Evolutionary conservation across 2,329 filamentous ascomycete genomes (phyloP).

Genomic region (Phialophora tarda): DNA sequence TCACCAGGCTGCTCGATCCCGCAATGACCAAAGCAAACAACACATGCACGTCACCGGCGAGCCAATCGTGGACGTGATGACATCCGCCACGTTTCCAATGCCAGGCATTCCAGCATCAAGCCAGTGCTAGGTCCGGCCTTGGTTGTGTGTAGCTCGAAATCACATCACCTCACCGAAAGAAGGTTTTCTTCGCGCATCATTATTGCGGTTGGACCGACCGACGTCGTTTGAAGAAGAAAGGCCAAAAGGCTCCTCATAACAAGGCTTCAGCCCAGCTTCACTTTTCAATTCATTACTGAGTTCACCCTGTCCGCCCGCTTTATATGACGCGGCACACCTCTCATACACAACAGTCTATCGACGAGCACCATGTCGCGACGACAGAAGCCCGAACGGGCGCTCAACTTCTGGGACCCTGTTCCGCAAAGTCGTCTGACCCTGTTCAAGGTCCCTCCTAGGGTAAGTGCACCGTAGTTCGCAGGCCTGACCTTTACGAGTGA

Average conservation of each 20-base stretch:
- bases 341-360: not conserved
- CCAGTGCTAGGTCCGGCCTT: slow-evolving; percentile 6
- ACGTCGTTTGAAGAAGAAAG: not conserved
- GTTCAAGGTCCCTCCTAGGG: slow-evolving; percentile 25
- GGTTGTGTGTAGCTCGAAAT: slow-evolving; percentile 6
- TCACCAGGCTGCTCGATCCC: not conserved
- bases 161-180: not conserved
- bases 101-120: slow-evolving; percentile 16
- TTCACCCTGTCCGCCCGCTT: not conserved
- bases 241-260: not conserved
- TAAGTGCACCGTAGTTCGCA: slow-evolving; percentile 7
- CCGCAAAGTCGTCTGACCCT: slow-evolving; percentile 15
- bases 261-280: not conserved
- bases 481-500: not conserved
- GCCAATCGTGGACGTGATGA: slow-evolving; percentile 11
- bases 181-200: not conserved
- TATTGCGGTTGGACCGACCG: not conserved
- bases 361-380: slow-evolving; percentile 18
- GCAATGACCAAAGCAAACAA: not conserved
- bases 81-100: slow-evolving; percentile 22
- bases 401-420: slow-evolving; percentile 3
- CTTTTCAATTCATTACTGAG: not conserved
- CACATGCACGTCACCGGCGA: slow-evolving; percentile 7
- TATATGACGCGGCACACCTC: not conserved
- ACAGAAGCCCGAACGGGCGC: slow-evolving; percentile 6